Base-by-base conservation (phyloP, 106 monocot genomes). In the Vanilla planifolia region DNA sequence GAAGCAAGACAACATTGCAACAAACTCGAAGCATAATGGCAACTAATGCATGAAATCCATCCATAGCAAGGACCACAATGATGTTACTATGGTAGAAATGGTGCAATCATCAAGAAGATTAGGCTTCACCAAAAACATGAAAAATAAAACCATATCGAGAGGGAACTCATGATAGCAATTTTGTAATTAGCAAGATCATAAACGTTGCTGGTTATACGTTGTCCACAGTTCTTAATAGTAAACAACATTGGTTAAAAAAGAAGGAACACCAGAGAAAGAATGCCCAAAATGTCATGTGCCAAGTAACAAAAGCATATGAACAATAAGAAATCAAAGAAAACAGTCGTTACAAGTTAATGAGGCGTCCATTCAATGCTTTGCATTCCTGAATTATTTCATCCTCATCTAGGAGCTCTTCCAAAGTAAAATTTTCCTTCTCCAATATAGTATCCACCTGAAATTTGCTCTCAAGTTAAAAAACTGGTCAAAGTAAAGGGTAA, bases 361-460 rank as follows among this genome's bases (percentile, higher is more conserved):
- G 74, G 25, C 74, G 74, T 21, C 29, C 29, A 61, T 74, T 74
- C 11, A 59, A 26, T 7, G 67, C 67, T 55, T 60, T 74, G 67
- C 60, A 67, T 56, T 74, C 74, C 45, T 74, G 67, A 55, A 74
- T 55, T 60, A 67, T 67, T 45, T 74, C 74, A 51, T 74, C 74
- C 67, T 74, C 74, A 62, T 74, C 74, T 27, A 74, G 74, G 16
- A 74, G 74, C 74, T 74, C 74, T 55, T 74, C 74, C 43, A 67
- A 46, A 23, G 74, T 74, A 67, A 42, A 74, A 43, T 53, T 74
- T 26, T 67, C 67, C 67, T 74, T 74, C 53, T 74, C 67, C 67
- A 74, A 56, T 16, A 74, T 74, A 55, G 32, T 53, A 24, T 74
- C 74, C 67, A 74, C 74, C 74, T 74, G 51, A 52, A 48, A 62